These are phyloP conservation scores for Typha latifolia DNA, from an alignment of 176 grass and related monocot genomes.

Conservation along the genomic window DNA sequence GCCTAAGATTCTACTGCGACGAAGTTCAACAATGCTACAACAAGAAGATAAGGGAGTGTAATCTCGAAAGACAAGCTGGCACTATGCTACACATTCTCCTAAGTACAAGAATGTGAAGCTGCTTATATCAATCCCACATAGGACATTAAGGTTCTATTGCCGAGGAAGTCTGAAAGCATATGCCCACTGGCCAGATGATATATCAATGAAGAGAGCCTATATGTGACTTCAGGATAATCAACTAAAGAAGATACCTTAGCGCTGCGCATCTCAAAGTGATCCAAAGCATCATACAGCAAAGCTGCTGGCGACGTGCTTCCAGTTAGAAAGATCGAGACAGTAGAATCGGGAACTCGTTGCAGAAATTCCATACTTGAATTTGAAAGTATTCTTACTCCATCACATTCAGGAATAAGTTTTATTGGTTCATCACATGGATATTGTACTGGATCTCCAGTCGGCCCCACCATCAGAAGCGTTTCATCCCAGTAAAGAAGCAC, in stretches of 20 bases:
- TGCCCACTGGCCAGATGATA: background rate
- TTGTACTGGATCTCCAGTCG: conserved; percentile 70
- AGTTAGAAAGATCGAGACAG: conserved; percentile 78
- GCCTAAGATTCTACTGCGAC: too few species aligned
- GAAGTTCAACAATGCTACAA: too few species aligned
- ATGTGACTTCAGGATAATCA: background rate
- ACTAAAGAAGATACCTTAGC: conserved; percentile 56
- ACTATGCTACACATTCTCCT: too few species aligned
- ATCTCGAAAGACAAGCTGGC: too few species aligned
- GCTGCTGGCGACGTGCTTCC: conserved; percentile 87
- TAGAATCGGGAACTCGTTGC: conserved; percentile 76
- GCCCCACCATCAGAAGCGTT: conserved; percentile 80
- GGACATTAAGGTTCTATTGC: too few species aligned
- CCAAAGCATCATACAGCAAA: conserved; percentile 90
- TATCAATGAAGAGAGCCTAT: background rate
- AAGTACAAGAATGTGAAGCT: too few species aligned
- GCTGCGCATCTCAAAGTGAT: conserved; percentile 91
- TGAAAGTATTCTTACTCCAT: conserved; percentile 90
- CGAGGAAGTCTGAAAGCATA: too few species aligned
- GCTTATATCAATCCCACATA: too few species aligned
- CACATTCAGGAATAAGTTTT: conserved; percentile 86
- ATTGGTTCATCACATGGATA: conserved; percentile 90
- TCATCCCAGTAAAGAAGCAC: conserved; percentile 94
- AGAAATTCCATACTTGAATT: conserved; percentile 99
- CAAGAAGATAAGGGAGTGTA: too few species aligned